phyloP scores from a whole-genome alignment of 192 early-diverging fungal genomes.

The Linnemannia schmuckeri region DNA sequence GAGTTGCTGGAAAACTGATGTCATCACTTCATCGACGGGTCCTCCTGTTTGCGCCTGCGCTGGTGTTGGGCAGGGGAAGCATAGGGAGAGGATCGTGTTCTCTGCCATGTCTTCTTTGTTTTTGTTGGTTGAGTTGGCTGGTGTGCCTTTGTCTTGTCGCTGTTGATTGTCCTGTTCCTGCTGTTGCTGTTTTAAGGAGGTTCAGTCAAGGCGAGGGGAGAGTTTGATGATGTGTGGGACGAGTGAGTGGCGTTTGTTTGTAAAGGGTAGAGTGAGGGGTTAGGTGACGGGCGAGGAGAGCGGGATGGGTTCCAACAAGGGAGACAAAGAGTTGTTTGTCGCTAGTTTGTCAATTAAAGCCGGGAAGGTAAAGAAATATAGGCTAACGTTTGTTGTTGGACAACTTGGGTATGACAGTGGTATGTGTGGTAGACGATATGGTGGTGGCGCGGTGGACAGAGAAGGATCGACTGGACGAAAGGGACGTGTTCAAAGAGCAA shows the following conservation, averaged over 20 bases:
- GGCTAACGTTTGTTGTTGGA: too few species aligned
- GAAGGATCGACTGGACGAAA: neutral
- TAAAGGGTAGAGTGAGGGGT: too few species aligned
- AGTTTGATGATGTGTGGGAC: too few species aligned
- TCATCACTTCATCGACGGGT: slow-evolving; percentile 43
- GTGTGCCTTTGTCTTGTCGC: neutral
- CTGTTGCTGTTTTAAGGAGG: too few species aligned
- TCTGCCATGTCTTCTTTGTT: slow-evolving; percentile 42
- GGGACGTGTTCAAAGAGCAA: neutral
- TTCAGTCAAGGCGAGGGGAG: too few species aligned
- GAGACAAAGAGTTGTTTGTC: too few species aligned
- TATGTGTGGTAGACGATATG: neutral
- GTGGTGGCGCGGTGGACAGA: neutral
- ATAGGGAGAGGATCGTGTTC: slow-evolving; percentile 52
- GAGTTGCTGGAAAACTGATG: slow-evolving; percentile 34
- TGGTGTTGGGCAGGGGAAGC: slow-evolving; percentile 48
- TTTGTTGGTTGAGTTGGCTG: slow-evolving; percentile 14
- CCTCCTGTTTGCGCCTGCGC: slow-evolving; percentile 17
- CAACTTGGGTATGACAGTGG: neutral
- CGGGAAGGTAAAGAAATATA: too few species aligned
- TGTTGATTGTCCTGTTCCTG: too few species aligned
- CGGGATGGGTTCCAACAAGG: too few species aligned
- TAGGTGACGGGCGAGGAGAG: too few species aligned
- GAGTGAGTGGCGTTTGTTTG: too few species aligned
- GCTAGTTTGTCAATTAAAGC: too few species aligned